A percentile compares a stretch with the other conserved stretches of the same genome.
phyloP scores from a whole-genome alignment of 352 stramenopile genomes.

The Phytophthora pisi region DNA sequence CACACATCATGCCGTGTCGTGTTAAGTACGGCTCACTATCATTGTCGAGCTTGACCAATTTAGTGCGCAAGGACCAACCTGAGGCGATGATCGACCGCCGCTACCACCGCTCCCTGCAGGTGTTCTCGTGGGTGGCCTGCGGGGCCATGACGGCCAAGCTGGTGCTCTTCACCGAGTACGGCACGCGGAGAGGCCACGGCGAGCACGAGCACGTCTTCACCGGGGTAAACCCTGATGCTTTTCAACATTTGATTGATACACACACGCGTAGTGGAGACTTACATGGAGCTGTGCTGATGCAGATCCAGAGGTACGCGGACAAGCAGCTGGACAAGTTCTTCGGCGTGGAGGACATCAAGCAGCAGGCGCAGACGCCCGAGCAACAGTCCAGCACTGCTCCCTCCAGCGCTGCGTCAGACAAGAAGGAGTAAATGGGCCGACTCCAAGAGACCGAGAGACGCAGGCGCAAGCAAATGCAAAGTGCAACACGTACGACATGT shows the following conservation, averaged over 20 bases:
- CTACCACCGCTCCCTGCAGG: slow-evolving; percentile 83
- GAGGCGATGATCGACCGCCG: slow-evolving; percentile 82
- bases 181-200: slow-evolving; percentile 45
- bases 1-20: neutral
- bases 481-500: slow-evolving; percentile 29
- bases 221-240: slow-evolving; percentile 40
- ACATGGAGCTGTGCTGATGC: neutral
- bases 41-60: neutral
- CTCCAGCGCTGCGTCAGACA: slow-evolving; percentile 11
- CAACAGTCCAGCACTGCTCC: slow-evolving; percentile 9
- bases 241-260: neutral
- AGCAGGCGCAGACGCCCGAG: slow-evolving; percentile 29
- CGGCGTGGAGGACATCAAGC: slow-evolving; percentile 71
- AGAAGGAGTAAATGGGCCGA: slow-evolving; percentile 28
- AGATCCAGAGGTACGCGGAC: slow-evolving; percentile 80
- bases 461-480: neutral
- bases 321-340: slow-evolving; percentile 89
- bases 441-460: neutral
- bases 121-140: slow-evolving; percentile 84
- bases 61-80: slow-evolving; percentile 5
- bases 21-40: slow-evolving; percentile 1
- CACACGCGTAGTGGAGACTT: neutral
- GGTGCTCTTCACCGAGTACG: slow-evolving; percentile 88
- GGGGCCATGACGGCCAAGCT: slow-evolving; percentile 83
- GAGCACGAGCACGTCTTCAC: slow-evolving; percentile 83